Evolutionary conservation across 2,329 filamentous ascomycete species (phyloP), one percentile per base, ranked within the genome.

Genomic region (Incumbomyces delicatus): DNA sequence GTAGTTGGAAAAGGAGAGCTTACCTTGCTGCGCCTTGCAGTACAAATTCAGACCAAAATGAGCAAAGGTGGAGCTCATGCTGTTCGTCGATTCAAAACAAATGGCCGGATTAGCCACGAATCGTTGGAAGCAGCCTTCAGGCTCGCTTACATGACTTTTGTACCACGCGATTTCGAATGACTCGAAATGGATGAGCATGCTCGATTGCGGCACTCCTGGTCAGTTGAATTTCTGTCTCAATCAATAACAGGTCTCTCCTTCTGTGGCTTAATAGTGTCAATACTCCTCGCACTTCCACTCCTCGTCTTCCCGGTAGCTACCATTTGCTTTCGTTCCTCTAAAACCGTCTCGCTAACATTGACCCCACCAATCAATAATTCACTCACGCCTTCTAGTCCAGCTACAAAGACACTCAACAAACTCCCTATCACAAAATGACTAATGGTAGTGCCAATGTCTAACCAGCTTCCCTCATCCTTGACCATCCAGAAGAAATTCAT

Each of bases 401-500:
- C 87, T 36, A 98, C 88, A 68, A 98, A 98, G 7, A 94, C 81
- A 56, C 88, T 92, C 37, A 96, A 62, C 57, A 87, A 64, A 64
- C 87, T 95, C 14, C 88, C 90, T 67, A 98, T 96, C 51, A 81
- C 80, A 65, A 96, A 98, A 63, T 96, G 89, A 60, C 80, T 94
- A 55, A 98, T 98, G 2, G 87, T 95, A 22, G 87, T 94, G 29
- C 92, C 92, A 61, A 98, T 98, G 62, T 98, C 92, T 50, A 98
- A 69, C 92, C 92, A 98, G 17, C 85, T 92, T 0, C 92, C 92
- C 63, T 98, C 92, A 57, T 98, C 92, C 59, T 85, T 85, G 38
- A 98, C 92, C 58, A 95, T 87, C 80, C 87, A 98, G 68, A 98
- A 98, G 71, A 98, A 98, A 59, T 92, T 87, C 44, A 98, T 73